Evolutionary conservation across 345 rosid species (phyloP).

Genomic region (Rhizophora mangle): DNA sequence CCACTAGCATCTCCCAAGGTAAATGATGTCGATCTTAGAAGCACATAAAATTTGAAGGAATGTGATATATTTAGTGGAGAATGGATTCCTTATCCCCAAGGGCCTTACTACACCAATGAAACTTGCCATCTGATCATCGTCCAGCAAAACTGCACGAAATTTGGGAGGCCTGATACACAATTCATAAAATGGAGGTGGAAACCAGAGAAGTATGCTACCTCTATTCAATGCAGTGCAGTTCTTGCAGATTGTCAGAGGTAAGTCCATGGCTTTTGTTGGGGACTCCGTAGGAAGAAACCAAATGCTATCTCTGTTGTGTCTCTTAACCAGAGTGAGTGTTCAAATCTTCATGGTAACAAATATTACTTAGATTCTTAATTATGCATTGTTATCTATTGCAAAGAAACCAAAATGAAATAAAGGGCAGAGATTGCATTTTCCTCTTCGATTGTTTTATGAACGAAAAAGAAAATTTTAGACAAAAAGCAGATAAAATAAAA

Average conservation of each 20-base stretch:
- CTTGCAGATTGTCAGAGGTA: constrained; percentile 41
- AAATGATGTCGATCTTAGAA: not conserved
- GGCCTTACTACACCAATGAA: constrained; percentile 37
- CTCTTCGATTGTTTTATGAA: no score
- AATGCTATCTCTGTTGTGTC: constrained; percentile 46
- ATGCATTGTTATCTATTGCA: constrained; percentile 3
- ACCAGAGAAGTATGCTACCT: constrained; percentile 38
- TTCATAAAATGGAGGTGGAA: constrained; percentile 48
- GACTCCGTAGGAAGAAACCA: constrained; percentile 47
- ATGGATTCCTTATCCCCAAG: constrained; percentile 33
- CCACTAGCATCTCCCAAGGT: constrained; percentile 7
- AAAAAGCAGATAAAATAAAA: no score
- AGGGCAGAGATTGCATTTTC: no score
- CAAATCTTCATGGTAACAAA: not conserved
- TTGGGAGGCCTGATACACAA: constrained; percentile 38
- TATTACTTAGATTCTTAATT: not conserved
- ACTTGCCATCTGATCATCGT: constrained; percentile 35
- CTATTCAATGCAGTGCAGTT: constrained; percentile 32
- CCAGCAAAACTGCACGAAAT: constrained; percentile 43
- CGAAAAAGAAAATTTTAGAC: no score
- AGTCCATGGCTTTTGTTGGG: constrained; percentile 42
- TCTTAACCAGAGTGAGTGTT: constrained; percentile 33
- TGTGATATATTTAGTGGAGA: constrained; percentile 39
- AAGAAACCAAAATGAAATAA: not conserved
- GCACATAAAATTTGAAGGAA: constrained; percentile 10